Evolutionary conservation across 1,284 basidiomycete species (phyloP).

Genomic region (Fistulina hepatica): DNA sequence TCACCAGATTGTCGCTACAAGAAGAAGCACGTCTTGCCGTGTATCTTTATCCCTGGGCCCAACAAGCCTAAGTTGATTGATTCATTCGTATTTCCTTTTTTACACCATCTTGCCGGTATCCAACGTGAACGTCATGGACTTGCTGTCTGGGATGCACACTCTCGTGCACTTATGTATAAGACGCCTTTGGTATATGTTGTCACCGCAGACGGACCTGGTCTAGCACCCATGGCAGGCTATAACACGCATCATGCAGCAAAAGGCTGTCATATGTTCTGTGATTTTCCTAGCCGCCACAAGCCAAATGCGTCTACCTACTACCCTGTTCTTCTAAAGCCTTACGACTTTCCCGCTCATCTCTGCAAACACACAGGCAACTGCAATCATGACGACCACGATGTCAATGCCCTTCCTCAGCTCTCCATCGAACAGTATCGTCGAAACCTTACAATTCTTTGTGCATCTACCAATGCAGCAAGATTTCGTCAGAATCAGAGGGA

Average conservation of each 20-base stretch:
- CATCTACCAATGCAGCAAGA: background rate
- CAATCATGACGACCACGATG: slow-evolving; percentile 5
- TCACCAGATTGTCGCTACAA: slow-evolving; percentile 20
- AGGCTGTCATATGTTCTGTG: slow-evolving; percentile 16
- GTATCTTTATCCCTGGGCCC: slow-evolving; percentile 22
- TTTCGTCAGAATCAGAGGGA: slow-evolving; percentile 15
- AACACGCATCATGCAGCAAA: slow-evolving; percentile 12
- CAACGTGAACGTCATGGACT: slow-evolving; percentile 20
- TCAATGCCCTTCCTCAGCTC: slow-evolving; percentile 8
- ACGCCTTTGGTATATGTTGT: slow-evolving; percentile 10
- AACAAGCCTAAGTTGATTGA: slow-evolving; percentile 27
- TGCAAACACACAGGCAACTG: background rate
- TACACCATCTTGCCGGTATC: slow-evolving; percentile 25
- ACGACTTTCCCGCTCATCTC: slow-evolving; percentile 8
- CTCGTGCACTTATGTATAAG: slow-evolving; percentile 4
- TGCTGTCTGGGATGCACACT: slow-evolving; percentile 8
- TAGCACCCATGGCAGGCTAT: slow-evolving; percentile 11
- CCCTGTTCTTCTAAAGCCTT: slow-evolving; percentile 9
- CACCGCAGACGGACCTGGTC: slow-evolving; percentile 15
- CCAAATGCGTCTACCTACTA: slow-evolving; percentile 15
- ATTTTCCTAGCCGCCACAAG: slow-evolving; percentile 14
- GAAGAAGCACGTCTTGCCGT: slow-evolving; percentile 19
- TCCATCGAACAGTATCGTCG: background rate
- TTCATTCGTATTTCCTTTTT: slow-evolving; percentile 26
- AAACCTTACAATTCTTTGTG: slow-evolving; percentile 5